Evolutionary conservation across 2,329 filamentous ascomycete species (phyloP).

Genomic region (Paecilomyces niveus): DNA sequence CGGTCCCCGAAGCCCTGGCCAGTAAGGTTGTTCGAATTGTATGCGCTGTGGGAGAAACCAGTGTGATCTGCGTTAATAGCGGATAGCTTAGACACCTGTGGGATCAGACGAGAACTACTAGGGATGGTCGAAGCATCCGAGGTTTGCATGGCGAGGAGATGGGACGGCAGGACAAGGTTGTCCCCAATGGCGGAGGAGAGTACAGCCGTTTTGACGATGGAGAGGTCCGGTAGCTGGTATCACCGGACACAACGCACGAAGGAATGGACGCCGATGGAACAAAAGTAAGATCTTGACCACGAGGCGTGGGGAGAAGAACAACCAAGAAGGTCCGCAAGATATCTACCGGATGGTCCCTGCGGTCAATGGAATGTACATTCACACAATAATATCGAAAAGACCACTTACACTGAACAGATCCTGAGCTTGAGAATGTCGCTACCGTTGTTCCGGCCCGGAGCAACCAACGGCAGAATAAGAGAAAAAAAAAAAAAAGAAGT

Average conservation of each 20-base stretch:
- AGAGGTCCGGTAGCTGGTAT: conserved; percentile 11
- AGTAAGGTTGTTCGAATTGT: conserved; percentile 67
- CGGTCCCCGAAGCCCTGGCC: conserved; percentile 78
- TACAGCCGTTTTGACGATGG: conserved; percentile 69
- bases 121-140: conserved; percentile 58
- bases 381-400: conserved; percentile 5
- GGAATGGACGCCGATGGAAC: conserved; percentile 19
- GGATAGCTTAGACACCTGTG: conserved; percentile 71
- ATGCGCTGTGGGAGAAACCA: conserved; percentile 88
- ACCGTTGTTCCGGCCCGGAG: neutral
- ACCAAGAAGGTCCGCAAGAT: conserved; percentile 2
- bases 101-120: conserved; percentile 55
- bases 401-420: conserved; percentile 8
- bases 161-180: conserved; percentile 74
- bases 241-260: conserved; percentile 18
- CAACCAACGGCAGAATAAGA: conserved; percentile 6
- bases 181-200: conserved; percentile 72
- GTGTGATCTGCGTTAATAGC: conserved; percentile 65
- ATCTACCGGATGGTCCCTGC: conserved; percentile 4
- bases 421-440: conserved; percentile 10
- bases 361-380: conserved; percentile 27
- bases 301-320: conserved; percentile 1
- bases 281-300: conserved; percentile 12
- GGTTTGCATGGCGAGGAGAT: conserved; percentile 87
- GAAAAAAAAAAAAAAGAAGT: conserved; percentile 9